phyloP scores from a whole-genome alignment of 352 stramenopile genomes.

The Phytopythium oedochilum region DNA sequence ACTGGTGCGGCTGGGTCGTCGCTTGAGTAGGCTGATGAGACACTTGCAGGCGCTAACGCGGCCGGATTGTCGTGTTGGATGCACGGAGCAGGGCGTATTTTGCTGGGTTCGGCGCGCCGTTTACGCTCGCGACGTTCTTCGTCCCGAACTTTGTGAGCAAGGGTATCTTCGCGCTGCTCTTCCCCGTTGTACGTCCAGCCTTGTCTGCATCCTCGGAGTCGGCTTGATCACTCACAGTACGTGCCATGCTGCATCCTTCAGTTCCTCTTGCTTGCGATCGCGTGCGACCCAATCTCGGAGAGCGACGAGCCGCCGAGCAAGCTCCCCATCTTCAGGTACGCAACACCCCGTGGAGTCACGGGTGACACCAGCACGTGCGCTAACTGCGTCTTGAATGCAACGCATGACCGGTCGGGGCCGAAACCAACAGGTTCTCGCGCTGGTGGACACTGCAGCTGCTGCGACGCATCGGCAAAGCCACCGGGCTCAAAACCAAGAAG shows the following conservation, averaged over 20 bases:
- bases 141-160: constrained; percentile 89
- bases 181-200: constrained; percentile 57
- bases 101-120: constrained; percentile 80
- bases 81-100: constrained; percentile 61
- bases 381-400: background rate
- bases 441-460: constrained; percentile 84
- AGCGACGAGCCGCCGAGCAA: constrained; percentile 37
- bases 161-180: constrained; percentile 85
- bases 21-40: background rate
- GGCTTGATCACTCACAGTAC: background rate
- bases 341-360: too few relatives aligned
- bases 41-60: background rate
- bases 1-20: constrained; percentile 41
- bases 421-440: constrained; percentile 49
- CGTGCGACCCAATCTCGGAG: constrained; percentile 64
- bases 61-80: background rate
- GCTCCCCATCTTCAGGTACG: constrained; percentile 73
- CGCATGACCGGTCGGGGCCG: background rate
- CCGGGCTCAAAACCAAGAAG: constrained; percentile 74
- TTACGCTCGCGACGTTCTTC: constrained; percentile 87
- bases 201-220: background rate
- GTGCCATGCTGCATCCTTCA: constrained; percentile 11
- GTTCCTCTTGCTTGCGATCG: constrained; percentile 83
- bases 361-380: too few relatives aligned
- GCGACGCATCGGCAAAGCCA: constrained; percentile 73